Evolutionary conservation across 1,284 basidiomycete species (phyloP), one percentile per base, ranked within the genome.

Genomic region (Naganishia liquefaciens): DNA sequence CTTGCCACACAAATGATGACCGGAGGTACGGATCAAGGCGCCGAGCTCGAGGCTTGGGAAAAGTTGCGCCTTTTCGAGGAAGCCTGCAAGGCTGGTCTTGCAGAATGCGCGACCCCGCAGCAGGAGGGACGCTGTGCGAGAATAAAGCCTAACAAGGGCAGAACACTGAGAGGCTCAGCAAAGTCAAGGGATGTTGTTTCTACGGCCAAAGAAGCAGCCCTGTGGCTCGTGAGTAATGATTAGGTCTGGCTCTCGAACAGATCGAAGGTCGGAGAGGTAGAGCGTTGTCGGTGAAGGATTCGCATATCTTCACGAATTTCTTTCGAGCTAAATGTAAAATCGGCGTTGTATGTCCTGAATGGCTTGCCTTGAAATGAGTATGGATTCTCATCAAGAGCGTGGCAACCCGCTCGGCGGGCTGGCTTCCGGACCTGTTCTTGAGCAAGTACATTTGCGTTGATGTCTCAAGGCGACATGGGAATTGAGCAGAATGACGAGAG

Each of bases 41-140:
- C 57, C 46, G 57, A 60, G 23, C 42, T 60, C 23, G 57, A 60
- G 9, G 57, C 57, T 3, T 60, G 57, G 57, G 33, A 60, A 40
- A 60, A 50, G 37, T 10, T 60, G 46, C 49, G 39, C 23, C 21
- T 25, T 5, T 62, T 62, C 27, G 51, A 62, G 40, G 11, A 28
- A 3, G 51, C 40, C 11, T 43, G 42, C n/a, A 52, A 44, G 46
- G 39, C 49, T 17, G 51, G 49, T 39, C 37, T 62, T 39, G 10
- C 50, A 28, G 28, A 33, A 19, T 52, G n/a, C 19, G 15, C 25
- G 27, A 30, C 33, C 33, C 10, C 13, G 43, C 37, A 27, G 50
- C 37, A 53, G 52, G 25, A 10, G 3, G 15, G 28, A 28, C n/a
- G 30, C 11, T 3, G 0, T 1, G 1, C n/a, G 51, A 39, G 6